Evolutionary conservation across 148 eudicot genomes (phyloP), one percentile per base, ranked within the genome.

Genomic region (Nepenthes gracilis): DNA sequence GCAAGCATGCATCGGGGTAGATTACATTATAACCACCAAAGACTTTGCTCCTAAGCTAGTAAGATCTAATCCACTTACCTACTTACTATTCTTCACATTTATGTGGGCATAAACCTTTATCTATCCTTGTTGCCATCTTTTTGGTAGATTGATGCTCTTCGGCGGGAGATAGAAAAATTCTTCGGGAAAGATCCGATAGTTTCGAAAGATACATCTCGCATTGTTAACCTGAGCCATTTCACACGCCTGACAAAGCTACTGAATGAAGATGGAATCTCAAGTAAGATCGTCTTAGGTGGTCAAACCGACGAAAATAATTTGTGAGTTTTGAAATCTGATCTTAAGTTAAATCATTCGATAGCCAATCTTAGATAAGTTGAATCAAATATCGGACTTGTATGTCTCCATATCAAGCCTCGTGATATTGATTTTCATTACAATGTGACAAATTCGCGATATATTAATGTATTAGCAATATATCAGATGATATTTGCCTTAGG

Each of bases 21-120:
- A 86, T 72, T 86, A 86, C 56, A 32, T 86, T 51, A 72, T 86
- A 59, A 83, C 93, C 34, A 79, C 85, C 9, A 78, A 61, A 68
- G 78, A 72, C 51, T 86, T 86, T 38, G 86, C 88, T 47, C 76
- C 84, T 33, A 72, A 64, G 64, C 75, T 86, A 49, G 93, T 86
- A 75, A 73, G 74, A 37, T 23, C 11, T 5, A 49, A 34, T 6
- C 36, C 50, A 8, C 35, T 11, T 38, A 14, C 48, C 6, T 59
- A 2, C 9, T 40, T 14, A 11, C 11, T 2, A 5, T 40, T 49
- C 9, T 45, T 47, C 54, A 47, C 35, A 43, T 47, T 33, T 33
- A 12, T 9, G 50, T 35, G 9, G 12, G 47, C 49, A 36, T 67
- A 54, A 37, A 45, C 64, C 12, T 12, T 23, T 13, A 54, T 4